Base-by-base conservation (phyloP, 805 yeast species). In the Cyberlindnera misumaiensis region DNA sequence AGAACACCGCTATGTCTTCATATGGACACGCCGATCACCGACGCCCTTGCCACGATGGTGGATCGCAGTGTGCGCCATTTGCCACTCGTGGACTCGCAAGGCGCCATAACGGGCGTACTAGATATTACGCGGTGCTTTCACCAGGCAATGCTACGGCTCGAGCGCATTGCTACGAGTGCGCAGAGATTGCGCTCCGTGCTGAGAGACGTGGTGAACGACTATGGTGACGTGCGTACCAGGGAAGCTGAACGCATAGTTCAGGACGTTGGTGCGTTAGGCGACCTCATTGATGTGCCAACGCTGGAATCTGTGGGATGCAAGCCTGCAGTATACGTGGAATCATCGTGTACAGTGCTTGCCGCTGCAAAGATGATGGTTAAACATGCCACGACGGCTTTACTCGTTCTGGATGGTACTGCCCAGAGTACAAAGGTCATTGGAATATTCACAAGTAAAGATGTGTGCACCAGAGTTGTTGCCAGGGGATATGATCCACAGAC, bases 111-210 rank as follows among this genome's bases (percentile, higher is more conserved):
- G n/a, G 73, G 72, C 2, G 61, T 69, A 11, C 48, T 69, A 20
- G 70, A 69, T 48, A 68, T 68, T 26, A 69, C 73, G 4, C 59
- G 67, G 36, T 68, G 74, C 34, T 69, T 68, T 47, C 65, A 68
- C 39, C 71, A 69, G 44, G 73, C 71, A 0, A 63, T 69, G 67
- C 48, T 62, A 3, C 50, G 68, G 34, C 47, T 68, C 18, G 73
- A 69, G 43, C 60, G 63, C 34, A 60, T 68, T 44, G 53, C 70
- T 1, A 42, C 48, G 17, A 67, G 64, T 39, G 67, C 70, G 3
- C 49, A 56, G 32, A 62, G 59, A 39, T 40, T 60, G 30, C 46
- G 48, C 9, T 50, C 47, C 2, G 56, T 59, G 2, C 34, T 60
- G 30, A 47, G 41, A 27, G 63, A 59, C 24, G 61, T 59, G 14